Evolutionary conservation across 257 asterid species (phyloP).

Genomic region (Linaria vulgaris): DNA sequence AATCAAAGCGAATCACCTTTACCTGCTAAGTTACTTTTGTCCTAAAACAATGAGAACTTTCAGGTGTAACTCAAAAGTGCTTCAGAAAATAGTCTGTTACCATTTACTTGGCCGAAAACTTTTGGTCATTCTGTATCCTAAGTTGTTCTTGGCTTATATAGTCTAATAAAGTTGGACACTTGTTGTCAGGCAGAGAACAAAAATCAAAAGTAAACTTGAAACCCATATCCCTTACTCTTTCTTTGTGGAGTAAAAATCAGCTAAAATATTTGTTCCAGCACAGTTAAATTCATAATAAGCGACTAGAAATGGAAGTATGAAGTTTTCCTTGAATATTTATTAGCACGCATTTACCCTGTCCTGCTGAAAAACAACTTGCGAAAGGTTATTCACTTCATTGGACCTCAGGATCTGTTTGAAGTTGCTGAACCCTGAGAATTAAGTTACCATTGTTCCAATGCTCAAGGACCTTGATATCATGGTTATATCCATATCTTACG

Average conservation of each 20-base stretch:
- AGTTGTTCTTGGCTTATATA: not conserved
- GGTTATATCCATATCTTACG: not conserved
- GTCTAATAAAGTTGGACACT: not conserved
- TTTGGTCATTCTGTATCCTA: too few relatives aligned
- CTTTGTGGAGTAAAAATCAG: not conserved
- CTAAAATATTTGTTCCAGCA: too few relatives aligned
- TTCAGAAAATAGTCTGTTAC: not conserved
- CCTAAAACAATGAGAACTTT: not conserved
- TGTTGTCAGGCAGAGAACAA: not conserved
- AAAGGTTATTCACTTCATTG: not conserved
- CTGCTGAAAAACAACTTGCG: not conserved
- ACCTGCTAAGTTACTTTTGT: not conserved
- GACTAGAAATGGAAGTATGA: not conserved
- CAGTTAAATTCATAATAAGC: too few relatives aligned
- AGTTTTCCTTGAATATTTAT: not conserved
- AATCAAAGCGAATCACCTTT: not conserved
- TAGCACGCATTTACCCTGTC: not conserved
- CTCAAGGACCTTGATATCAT: not conserved
- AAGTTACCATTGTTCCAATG: not conserved
- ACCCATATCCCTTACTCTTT: not conserved
- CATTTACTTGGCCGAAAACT: not conserved
- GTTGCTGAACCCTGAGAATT: too few relatives aligned
- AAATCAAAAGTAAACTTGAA: too few relatives aligned
- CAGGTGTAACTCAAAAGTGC: not conserved
- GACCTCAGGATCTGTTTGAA: not conserved